Base-by-base conservation (phyloP, 257 asterid species). In the Solanum chaucha region DNA sequence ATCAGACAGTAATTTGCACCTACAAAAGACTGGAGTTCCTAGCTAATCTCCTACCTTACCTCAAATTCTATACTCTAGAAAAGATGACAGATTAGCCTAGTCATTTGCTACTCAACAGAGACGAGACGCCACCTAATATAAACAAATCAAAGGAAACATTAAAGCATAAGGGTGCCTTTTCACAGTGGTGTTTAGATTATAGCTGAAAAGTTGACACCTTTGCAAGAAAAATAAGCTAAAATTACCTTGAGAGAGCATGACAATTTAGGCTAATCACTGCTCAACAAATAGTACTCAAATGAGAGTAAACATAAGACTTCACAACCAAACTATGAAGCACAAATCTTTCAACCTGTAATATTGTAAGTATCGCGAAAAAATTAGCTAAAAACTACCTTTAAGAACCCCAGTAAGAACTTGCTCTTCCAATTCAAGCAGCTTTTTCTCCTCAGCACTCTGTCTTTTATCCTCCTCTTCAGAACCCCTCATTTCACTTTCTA, bases 361-460 rank as follows among this genome's bases (percentile, higher is more conserved):
- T 14, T 20, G 12, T 30, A 30, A 28, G 75, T 13, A 14, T 30
- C 14, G 36, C 20, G 34, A 28, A 67, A 67, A 59, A 61, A 61
- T 0, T 8, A 86, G 44, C 85, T 22, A 44, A 34, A 7, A 3
- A 14, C 28, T 58, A 92, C 99, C 99, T 92, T 94, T 92, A 61
- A 96, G 93, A 87, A 88, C 86, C 58, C 87, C 92, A 32, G 86
- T 87, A 75, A 95, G 94, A 73, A 88, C 91, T 88, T 91, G 93
- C 91, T 90, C 97, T 90, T 95, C 98, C 10, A 77, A 73, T 85
- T 95, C 94, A 46, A 95, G 96, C 65, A 78, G 88, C 73, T 87
- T 87, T 10, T 89, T 90, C 88, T 90, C 88, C 87, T 88, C 93
- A 10, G 84, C 88, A 88, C 89, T 91, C 85, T 86, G 90, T 17